Base-by-base conservation (phyloP, 2,329 filamentous ascomycete species). In the Botrytis fragariae region DNA sequence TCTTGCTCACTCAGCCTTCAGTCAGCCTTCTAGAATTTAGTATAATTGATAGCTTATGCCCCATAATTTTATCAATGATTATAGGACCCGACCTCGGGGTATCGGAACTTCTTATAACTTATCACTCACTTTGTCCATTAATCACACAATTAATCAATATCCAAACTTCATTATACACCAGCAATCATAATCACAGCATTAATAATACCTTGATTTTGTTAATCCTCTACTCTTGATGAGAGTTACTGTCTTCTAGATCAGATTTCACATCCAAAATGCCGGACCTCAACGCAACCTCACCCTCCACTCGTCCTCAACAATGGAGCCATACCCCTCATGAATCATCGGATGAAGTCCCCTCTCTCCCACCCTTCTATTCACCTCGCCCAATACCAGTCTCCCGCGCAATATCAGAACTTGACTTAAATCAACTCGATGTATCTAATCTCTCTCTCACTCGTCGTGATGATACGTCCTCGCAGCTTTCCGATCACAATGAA, bases 341-440 rank as follows among this genome's bases (percentile, higher is more conserved):
- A 64, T 73, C 77, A 59, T 72, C 77, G 69, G 78, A 80, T 60
- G 70, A 72, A 37, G 74, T 79, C 29, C 75, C 76, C 16, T 75
- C 78, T 72, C 76, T 81, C 22, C 80, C 79, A 48, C 80, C 80
- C 29, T 81, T 81, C 76, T 81, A 81, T 75, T 81, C 80, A 29
- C 80, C 80, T 54, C 78, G 78, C 25, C 80, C 79, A 29, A 79
- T 80, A 64, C 79, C 80, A n/a, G 78, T 80, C n/a, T 80, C 80
- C 42, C 77, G 79, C 64, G 73, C 77, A 51, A 79, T 81, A 68
- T 80, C 80, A 45, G 80, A 80, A 77, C 77, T 81, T 39, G 80
- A 81, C 61, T 74, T 81, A 48, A 79, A 80, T 69, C 73, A 73
- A 8, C 69, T 78, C 29, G 32, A 61, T 35, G 67, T 67, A 42